Evolutionary conservation across 129 eudicot species (phyloP), one percentile per base, ranked within the genome.

Genomic region (Flaveria trinervia): DNA sequence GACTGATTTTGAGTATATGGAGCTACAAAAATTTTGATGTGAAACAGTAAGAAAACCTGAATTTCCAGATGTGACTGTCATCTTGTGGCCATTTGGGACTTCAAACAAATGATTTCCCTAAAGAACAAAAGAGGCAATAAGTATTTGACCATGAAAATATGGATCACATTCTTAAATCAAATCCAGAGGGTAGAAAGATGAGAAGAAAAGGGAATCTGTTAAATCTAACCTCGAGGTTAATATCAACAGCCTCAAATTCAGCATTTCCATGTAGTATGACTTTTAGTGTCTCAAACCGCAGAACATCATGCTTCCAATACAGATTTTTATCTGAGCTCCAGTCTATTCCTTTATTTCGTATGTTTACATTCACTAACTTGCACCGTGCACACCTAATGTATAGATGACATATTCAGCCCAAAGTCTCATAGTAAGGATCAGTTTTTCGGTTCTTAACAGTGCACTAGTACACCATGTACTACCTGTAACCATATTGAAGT

Each of bases 91-190:
- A 85, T 88, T 89, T 68, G 99, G 96, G 70, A 94, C 99, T 70
- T 94, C 96, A 81, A 94, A 94, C n/a, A 86, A 86, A 78, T 89
- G 92, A 88, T 87, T 88, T 17, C 99, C 99, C 99, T 94, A 57
- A 25, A 36, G 66, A 43, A 69, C 45, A 73, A 65, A 78, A 30
- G 17, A 41, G 41, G 41, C 11, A 43, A 45, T 43, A 30, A 33
- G 52, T 28, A 25, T 55, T 43, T 66, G 54, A 56, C 69, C 75
- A 55, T 66, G 75, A 73, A 66, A 30, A 73, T 55, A 67, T 73
- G 69, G 13, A 60, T 45, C 73, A 23, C 56, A 67, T 68, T 65
- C 74, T 64, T 20, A 15, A n/a, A n/a, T 28, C 5, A 28, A 41
- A 57, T 60, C 71, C 23, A 78, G 62, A 78, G 18, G 11, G 54